Percentiles rank a stretch among this genome's conserved stretches.
Conservation (phyloP, 2,329 filamentous ascomycete species). For the Colletotrichum camelliae region DNA sequence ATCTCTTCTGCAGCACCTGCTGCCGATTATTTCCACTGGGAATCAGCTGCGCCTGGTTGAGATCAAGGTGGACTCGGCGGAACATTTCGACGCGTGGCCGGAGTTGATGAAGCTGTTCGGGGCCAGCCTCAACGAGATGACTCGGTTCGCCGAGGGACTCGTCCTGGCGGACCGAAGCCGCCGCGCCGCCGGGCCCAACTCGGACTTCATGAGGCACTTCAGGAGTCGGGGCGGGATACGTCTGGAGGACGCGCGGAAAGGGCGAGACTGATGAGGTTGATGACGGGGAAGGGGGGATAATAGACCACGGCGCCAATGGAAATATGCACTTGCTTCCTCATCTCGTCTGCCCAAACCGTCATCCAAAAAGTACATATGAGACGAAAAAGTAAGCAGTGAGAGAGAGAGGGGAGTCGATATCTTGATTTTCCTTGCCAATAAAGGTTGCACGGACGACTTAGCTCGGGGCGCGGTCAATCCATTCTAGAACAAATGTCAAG, state of each 20-base stretch:
- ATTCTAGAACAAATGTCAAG: not conserved
- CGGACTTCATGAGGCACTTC: slow-evolving; percentile 20
- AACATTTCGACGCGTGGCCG: slow-evolving; percentile 20
- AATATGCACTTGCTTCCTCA: not conserved
- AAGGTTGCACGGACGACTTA: not conserved
- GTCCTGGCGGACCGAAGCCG: slow-evolving; percentile 12
- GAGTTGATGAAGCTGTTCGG: slow-evolving; percentile 22
- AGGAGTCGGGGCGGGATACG: slow-evolving; percentile 14
- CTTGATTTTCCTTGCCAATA: not conserved
- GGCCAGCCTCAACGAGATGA: slow-evolving; percentile 16
- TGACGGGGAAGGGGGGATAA: not conserved
- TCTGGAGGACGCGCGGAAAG: slow-evolving; percentile 7
- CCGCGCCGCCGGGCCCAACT: slow-evolving; percentile 13
- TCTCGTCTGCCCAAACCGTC: not conserved
- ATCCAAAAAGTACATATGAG: not conserved
- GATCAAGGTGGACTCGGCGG: slow-evolving; percentile 22
- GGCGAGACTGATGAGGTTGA: not conserved
- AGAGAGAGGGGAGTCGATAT: not conserved
- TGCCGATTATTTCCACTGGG: slow-evolving; percentile 18
- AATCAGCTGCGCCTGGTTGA: slow-evolving; percentile 20
- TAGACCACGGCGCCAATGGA: not conserved
- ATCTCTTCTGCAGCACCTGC: slow-evolving; percentile 15
- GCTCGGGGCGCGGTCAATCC: not conserved
- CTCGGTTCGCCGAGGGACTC: slow-evolving; percentile 13
- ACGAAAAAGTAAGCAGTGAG: not conserved